A percentile compares a stretch with the other conserved stretches of the same genome.
phyloP scores from a whole-genome alignment of 1,284 basidiomycete genomes.

The Inonotus hispidus region DNA sequence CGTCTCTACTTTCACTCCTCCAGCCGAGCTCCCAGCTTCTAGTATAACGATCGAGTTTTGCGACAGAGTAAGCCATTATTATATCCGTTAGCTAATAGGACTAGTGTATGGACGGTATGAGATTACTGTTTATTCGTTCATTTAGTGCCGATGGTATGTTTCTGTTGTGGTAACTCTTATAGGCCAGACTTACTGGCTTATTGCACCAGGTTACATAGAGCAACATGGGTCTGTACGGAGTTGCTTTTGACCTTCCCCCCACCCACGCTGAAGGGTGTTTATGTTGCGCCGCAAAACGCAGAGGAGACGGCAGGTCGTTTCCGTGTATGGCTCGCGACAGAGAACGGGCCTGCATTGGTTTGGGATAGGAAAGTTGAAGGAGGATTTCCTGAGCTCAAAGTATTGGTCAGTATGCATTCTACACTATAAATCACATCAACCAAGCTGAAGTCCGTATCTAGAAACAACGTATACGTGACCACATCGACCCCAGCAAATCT shows the following conservation, averaged over 20 bases:
- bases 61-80: slow-evolving; percentile 59
- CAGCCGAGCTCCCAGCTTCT: slow-evolving; percentile 39
- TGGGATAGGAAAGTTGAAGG: slow-evolving; percentile 87
- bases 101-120: slow-evolving; percentile 7
- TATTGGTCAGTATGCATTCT: slow-evolving; percentile 49
- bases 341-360: slow-evolving; percentile 39
- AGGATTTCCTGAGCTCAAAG: slow-evolving; percentile 85
- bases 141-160: slow-evolving; percentile 60
- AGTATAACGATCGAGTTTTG: slow-evolving; percentile 78
- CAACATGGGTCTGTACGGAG: slow-evolving; percentile 86
- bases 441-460: slow-evolving; percentile 27
- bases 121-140: slow-evolving; percentile 15
- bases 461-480: slow-evolving; percentile 85
- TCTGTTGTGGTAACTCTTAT: too few species aligned
- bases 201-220: slow-evolving; percentile 67
- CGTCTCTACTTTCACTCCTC: slow-evolving; percentile 54
- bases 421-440: slow-evolving; percentile 7
- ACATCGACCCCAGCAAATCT: slow-evolving; percentile 69
- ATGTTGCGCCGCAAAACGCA: slow-evolving; percentile 68
- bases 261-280: slow-evolving; percentile 59
- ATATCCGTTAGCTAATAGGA: not conserved
- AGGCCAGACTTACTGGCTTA: not conserved
- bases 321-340: slow-evolving; percentile 72
- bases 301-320: slow-evolving; percentile 86
- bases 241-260: slow-evolving; percentile 84